phyloP scores from a whole-genome alignment of 306 rosid species.

The Glycine latifolia region DNA sequence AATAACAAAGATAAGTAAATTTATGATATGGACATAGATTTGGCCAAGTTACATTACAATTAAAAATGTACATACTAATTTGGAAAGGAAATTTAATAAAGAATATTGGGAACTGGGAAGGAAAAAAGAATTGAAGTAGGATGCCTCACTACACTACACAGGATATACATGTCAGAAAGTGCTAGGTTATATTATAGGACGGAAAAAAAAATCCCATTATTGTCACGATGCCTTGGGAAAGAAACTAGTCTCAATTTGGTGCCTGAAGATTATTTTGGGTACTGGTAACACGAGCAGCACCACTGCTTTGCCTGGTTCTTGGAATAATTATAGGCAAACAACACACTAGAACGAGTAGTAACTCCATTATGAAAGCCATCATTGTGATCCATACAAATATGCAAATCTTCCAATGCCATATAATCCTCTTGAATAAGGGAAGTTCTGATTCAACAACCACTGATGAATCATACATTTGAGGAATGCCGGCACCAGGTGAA shows the following conservation, averaged over 20 bases:
- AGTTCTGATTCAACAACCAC: conserved; percentile 70
- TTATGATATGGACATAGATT: background rate
- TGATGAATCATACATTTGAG: conserved; percentile 79
- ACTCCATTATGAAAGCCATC: conserved; percentile 59
- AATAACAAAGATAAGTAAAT: background rate
- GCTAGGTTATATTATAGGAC: background rate
- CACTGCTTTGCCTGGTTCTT: conserved; percentile 59
- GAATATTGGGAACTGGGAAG: background rate
- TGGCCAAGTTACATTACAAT: conserved; percentile 7
- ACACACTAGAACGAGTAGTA: conserved; percentile 68
- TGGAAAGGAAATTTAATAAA: conserved; percentile 29
- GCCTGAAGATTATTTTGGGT: conserved; percentile 38
- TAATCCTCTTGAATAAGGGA: conserved; percentile 65
- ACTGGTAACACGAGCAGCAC: conserved; percentile 44
- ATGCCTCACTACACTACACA: conserved; percentile 41
- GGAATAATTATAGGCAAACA: conserved; percentile 77
- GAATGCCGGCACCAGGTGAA: conserved; percentile 83
- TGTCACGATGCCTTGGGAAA: conserved; percentile 32
- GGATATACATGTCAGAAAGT: conserved; percentile 38
- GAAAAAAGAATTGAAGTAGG: conserved; percentile 28
- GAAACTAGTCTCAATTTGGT: conserved; percentile 41
- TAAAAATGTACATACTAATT: conserved; percentile 41
- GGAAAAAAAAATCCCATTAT: conserved; percentile 14
- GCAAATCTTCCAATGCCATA: conserved; percentile 83
- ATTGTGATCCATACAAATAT: conserved; percentile 76